phyloP scores from a whole-genome alignment of 129 eudicot genomes.

The Kitagawia praeruptora region DNA sequence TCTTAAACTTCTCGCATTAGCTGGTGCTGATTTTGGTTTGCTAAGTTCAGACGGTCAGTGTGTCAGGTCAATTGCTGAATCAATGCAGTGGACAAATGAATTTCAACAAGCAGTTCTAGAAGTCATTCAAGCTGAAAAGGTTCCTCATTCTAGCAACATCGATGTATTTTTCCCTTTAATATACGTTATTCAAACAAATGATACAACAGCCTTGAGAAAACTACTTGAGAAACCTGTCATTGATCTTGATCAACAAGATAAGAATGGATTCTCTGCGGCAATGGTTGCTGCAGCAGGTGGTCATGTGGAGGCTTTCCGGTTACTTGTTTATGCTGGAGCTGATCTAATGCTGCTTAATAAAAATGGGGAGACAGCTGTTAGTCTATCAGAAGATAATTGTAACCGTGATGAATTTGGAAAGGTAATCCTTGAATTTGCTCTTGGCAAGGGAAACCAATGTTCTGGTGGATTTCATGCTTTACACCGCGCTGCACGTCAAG shows the following conservation, averaged over 20 bases:
- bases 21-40: slow-evolving; percentile 86
- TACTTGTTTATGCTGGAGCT: slow-evolving; percentile 80
- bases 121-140: slow-evolving; percentile 37
- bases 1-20: slow-evolving; percentile 44
- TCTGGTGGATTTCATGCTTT: slow-evolving; percentile 70
- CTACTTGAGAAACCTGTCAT: slow-evolving; percentile 33
- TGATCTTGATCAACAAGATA: slow-evolving; percentile 60
- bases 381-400: slow-evolving; percentile 35
- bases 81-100: slow-evolving; percentile 38
- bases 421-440: slow-evolving; percentile 73
- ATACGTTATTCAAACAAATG: slow-evolving; percentile 60
- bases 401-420: slow-evolving; percentile 62
- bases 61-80: slow-evolving; percentile 37
- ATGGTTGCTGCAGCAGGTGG: slow-evolving; percentile 81
- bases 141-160: slow-evolving; percentile 48
- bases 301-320: slow-evolving; percentile 60
- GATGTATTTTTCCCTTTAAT: slow-evolving; percentile 50
- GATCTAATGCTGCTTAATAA: slow-evolving; percentile 53
- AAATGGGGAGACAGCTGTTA: slow-evolving; percentile 60
- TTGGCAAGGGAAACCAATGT: slow-evolving; percentile 49
- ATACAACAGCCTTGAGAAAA: slow-evolving; percentile 44
- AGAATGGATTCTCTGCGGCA: slow-evolving; percentile 66
- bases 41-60: slow-evolving; percentile 42
- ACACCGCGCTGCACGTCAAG: slow-evolving; percentile 80
- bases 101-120: slow-evolving; percentile 50